Evolutionary conservation across 2,329 filamentous ascomycete genomes (phyloP), one percentile per base, ranked within the genome.

Genomic region (Penicillium sp.): DNA sequence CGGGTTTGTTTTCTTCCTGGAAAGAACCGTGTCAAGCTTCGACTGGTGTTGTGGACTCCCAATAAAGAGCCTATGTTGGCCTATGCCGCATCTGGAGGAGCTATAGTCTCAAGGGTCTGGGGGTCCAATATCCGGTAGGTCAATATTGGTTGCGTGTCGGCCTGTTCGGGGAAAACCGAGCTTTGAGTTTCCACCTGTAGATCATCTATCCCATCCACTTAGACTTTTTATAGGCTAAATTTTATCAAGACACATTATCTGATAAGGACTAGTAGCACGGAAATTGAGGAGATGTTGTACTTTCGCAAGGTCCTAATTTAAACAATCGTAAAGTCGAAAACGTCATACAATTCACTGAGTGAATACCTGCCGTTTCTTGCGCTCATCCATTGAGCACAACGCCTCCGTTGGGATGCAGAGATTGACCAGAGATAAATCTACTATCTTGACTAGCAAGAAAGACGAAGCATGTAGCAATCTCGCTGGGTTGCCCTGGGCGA

Each of bases 391-490:
- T 81, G 19, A 84, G 77, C 51, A 84, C 72, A 34, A 77, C 75
- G 27, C 82, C 81, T n/a, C 81, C 81, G 63, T 87, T 86, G 26
- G 82, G 78, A 67, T 88, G 84, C 48, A 87, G 73, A 7, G 76
- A 79, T 77, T 93, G 89, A 1, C 90, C 89, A 48, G 83, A 86
- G 38, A 93, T 84, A 55, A 84, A 85, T 40, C 84, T 86, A 66
- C 86, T 89, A 69, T 94, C 90, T 55, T 80, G 76, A 50, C 84
- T 87, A 0, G 90, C 89, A 61, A 94, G 76, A 72, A 94, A 94
- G 3, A 94, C 89, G 51, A 91, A 88, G 65, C 86, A 90, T 0
- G 88, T 87, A 0, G 89, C 90, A 60, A 93, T 87, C 78, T 94
- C 90, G 49, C 84, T 88, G 1, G 89, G 90, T 73, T 94, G 90